phyloP scores from a whole-genome alignment of 2,329 filamentous ascomycete species.

The Calonectria multiphialidica region DNA sequence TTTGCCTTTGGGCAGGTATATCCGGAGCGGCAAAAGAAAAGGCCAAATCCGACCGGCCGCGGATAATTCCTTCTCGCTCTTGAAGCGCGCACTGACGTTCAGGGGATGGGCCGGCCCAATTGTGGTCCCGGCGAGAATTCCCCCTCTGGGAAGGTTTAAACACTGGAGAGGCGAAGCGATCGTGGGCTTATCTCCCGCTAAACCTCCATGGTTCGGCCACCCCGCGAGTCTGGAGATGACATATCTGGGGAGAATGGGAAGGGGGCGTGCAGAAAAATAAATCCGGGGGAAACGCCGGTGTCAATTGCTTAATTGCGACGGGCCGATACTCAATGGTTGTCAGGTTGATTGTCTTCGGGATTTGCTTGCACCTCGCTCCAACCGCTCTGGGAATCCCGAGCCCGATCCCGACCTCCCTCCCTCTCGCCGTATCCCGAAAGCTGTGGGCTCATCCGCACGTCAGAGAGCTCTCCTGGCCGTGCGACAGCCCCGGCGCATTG shows the following conservation, averaged over 20 bases:
- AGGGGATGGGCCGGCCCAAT: constrained; percentile 4
- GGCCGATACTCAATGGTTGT: background rate
- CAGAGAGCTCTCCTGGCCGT: constrained; percentile 3
- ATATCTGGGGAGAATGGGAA: constrained; percentile 5
- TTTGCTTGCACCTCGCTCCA: background rate
- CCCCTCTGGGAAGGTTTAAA: constrained; percentile 5
- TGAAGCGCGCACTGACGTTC: background rate
- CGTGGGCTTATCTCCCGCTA: constrained; percentile 4
- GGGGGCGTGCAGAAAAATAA: constrained; percentile 6
- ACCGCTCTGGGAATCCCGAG: constrained; percentile 13
- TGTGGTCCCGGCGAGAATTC: constrained; percentile 12
- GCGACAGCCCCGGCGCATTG: constrained; percentile 14
- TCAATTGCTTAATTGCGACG: background rate
- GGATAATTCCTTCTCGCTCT: constrained; percentile 4
- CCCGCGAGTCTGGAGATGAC: constrained; percentile 11
- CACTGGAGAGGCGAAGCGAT: background rate
- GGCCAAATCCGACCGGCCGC: background rate
- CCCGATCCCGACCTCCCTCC: constrained; percentile 27
- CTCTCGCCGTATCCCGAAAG: constrained; percentile 15
- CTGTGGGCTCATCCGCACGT: constrained; percentile 20
- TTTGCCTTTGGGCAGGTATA: background rate
- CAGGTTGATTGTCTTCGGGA: background rate
- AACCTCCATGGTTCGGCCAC: constrained; percentile 10
- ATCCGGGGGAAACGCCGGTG: constrained; percentile 5
- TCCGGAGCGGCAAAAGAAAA: background rate